Evolutionary conservation across 1,139 yeast genomes (phyloP).

Genomic region (Yamadazyma siamensis): DNA sequence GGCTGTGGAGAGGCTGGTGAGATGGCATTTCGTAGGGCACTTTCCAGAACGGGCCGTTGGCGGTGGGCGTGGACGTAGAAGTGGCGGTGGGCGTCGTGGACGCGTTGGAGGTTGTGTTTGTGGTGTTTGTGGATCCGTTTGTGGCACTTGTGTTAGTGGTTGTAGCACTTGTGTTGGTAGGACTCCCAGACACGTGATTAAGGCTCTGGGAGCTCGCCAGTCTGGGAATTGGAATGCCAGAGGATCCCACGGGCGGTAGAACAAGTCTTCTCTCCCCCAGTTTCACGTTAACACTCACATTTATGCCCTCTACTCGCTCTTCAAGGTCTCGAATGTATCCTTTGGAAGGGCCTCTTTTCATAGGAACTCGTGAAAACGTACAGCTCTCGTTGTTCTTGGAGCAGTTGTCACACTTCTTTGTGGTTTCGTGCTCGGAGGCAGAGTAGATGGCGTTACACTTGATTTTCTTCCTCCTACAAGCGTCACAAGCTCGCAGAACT

Average conservation of each 20-base stretch:
- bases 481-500: conserved; percentile 67
- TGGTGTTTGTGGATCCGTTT: too few relatives aligned
- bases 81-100: too few relatives aligned
- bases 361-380: conserved; percentile 63
- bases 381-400: conserved; percentile 51
- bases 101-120: too few relatives aligned
- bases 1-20: conserved; percentile 11
- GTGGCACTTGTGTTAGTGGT: conserved; percentile 14
- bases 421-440: conserved; percentile 38
- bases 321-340: conserved; percentile 53
- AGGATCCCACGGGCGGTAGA: too few relatives aligned
- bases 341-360: conserved; percentile 76
- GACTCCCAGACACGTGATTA: too few relatives aligned
- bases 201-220: too few relatives aligned
- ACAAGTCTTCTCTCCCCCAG: too few relatives aligned
- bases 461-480: conserved; percentile 62
- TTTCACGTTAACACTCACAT: too few relatives aligned
- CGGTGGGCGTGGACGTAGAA: too few relatives aligned
- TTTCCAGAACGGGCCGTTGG: conserved; percentile 48
- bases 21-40: conserved; percentile 50
- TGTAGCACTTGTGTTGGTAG: conserved; percentile 1
- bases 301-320: conserved; percentile 19
- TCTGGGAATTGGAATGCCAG: too few relatives aligned
- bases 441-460: conserved; percentile 59
- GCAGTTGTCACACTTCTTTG: conserved; percentile 57